Evolutionary conservation across 441 rosid genomes (phyloP).

Genomic region (Hypseocharis bilobata): DNA sequence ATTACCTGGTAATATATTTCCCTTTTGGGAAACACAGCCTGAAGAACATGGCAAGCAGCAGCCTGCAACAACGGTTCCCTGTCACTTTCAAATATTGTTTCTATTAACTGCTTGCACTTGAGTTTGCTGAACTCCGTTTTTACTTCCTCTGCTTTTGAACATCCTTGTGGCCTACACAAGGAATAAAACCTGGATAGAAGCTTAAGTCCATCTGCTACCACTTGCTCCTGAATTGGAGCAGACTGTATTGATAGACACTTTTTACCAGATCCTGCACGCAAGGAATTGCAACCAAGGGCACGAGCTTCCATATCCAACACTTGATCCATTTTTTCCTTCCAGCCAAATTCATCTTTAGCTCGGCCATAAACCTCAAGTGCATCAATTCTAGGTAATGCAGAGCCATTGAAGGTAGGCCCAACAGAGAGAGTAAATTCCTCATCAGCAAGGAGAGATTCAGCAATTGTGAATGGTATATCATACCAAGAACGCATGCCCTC

Average conservation of each 20-base stretch:
- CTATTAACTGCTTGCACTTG: constrained; percentile 78
- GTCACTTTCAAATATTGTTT: constrained; percentile 83
- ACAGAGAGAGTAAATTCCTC: constrained; percentile 84
- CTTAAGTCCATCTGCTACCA: constrained; percentile 85
- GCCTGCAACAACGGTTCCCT: constrained; percentile 83
- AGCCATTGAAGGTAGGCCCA: constrained; percentile 82
- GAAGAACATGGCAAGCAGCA: constrained; percentile 87
- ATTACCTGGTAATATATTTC: constrained; percentile 84
- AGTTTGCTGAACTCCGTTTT: constrained; percentile 47
- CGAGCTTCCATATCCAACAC: constrained; percentile 95
- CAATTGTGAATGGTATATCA: constrained; percentile 94
- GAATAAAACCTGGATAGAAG: constrained; percentile 70
- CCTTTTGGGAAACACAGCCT: constrained; percentile 72
- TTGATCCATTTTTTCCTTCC: constrained; percentile 98
- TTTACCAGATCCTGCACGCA: constrained; percentile 59
- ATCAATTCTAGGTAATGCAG: constrained; percentile 81
- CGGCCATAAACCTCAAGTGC: constrained; percentile 96
- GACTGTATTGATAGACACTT: constrained; percentile 61
- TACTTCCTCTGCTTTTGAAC: constrained; percentile 37
- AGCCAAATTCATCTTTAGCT: constrained; percentile 99
- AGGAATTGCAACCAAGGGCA: constrained; percentile 74
- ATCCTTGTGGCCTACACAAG: constrained; percentile 45
- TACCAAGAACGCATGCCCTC: constrained; percentile 99
- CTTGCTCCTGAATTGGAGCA: constrained; percentile 83
- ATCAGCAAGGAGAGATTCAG: constrained; percentile 98